Evolutionary conservation across 2,329 filamentous ascomycete genomes (phyloP).

Genomic region (Xylaria sp.): DNA sequence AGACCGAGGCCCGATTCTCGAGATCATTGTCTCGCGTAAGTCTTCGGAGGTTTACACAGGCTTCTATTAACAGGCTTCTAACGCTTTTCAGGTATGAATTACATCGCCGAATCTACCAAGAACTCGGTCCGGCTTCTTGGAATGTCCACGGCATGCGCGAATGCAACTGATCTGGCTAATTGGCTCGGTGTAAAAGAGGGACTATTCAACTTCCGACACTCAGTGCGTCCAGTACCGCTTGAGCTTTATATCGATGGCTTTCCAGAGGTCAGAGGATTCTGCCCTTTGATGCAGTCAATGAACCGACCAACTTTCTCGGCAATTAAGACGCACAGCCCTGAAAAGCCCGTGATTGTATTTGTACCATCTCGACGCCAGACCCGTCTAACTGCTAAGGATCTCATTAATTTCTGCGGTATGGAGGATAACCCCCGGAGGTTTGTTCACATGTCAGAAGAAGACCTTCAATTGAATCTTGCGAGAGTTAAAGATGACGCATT

Average conservation of each 20-base stretch:
- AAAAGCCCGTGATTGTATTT: conserved; percentile 98
- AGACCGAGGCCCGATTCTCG: conserved; percentile 94
- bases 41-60: conserved; percentile 24
- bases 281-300: conserved; percentile 98
- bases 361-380: conserved; percentile 96
- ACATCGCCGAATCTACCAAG: conserved; percentile 94
- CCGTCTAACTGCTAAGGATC: conserved; percentile 90
- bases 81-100: conserved; percentile 82
- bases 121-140: conserved; percentile 89
- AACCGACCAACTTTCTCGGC: conserved; percentile 96
- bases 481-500: conserved; percentile 93
- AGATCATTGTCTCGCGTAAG: conserved; percentile 86
- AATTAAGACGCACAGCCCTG: conserved; percentile 94
- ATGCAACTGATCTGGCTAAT: conserved; percentile 91
- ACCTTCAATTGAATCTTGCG: conserved; percentile 86
- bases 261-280: conserved; percentile 93
- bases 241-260: conserved; percentile 99
- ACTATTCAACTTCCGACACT: conserved; percentile 97
- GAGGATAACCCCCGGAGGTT: conserved; percentile 97
- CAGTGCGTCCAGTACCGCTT: conserved; percentile 92
- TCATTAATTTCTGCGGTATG: conserved; percentile 98
- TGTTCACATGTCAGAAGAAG: conserved; percentile 93
- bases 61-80: not conserved
- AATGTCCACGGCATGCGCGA: conserved; percentile 99
- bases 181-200: conserved; percentile 98